These are phyloP conservation scores for Chloropicon primus DNA, from an alignment of 139 green algal species.

Conservation along the genomic window DNA sequence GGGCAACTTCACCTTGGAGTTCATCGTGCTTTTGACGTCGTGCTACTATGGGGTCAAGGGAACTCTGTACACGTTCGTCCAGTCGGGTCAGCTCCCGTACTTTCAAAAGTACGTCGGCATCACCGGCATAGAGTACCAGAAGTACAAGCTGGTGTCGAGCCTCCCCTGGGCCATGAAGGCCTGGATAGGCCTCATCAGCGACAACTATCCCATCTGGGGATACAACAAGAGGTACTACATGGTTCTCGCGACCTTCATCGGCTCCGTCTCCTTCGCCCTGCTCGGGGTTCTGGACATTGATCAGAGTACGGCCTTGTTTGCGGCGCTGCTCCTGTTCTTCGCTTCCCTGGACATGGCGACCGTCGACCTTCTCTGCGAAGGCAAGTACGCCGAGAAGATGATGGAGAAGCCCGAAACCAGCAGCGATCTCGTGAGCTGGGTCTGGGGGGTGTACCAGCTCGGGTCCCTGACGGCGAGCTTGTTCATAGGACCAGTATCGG, in stretches of 20 bases:
- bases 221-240: not conserved
- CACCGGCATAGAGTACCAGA: not conserved
- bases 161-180: not conserved
- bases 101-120: not conserved
- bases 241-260: not conserved
- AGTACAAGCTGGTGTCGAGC: not conserved
- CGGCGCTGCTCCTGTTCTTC: not conserved
- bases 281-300: not conserved
- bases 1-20: not conserved
- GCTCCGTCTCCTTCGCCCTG: not conserved
- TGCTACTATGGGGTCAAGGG: not conserved
- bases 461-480: not conserved
- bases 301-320: not conserved
- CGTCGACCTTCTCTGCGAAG: not conserved
- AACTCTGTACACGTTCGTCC: not conserved
- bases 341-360: not conserved
- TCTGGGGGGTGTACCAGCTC: not conserved
- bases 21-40: not conserved
- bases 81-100: not conserved
- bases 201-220: not conserved
- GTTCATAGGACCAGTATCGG: not conserved
- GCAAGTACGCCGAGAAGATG: not conserved
- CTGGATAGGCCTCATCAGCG: not conserved
- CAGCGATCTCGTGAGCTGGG: not conserved
- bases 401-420: not conserved